These are phyloP conservation scores for Pythium myriotylum DNA, from an alignment of 352 stramenopile genomes.

Conservation along the genomic window DNA sequence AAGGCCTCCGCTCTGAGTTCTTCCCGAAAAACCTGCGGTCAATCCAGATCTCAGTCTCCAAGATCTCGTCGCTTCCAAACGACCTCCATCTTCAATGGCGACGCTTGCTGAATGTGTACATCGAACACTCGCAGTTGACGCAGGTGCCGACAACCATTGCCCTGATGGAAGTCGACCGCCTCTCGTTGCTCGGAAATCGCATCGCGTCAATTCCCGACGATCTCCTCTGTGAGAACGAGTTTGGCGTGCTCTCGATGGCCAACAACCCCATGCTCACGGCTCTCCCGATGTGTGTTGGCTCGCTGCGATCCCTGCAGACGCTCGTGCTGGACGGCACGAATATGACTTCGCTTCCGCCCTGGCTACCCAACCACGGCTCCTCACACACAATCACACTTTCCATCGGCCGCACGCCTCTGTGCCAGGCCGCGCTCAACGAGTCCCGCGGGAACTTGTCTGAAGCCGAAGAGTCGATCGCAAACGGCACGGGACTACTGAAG, in stretches of 20 bases:
- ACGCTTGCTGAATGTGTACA: conserved; percentile 13
- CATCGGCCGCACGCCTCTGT: conserved; percentile 11
- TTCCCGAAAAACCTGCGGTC: conserved; percentile 13
- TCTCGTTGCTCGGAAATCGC: conserved; percentile 20
- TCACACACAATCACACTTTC: background rate
- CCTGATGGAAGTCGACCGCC: background rate
- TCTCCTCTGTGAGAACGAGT: conserved; percentile 1
- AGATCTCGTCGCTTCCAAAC: conserved; percentile 7
- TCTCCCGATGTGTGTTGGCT: conserved; percentile 7
- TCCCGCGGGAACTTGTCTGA: background rate
- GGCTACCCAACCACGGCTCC: conserved; percentile 5
- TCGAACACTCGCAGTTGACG: conserved; percentile 17
- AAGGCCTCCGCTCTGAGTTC: background rate
- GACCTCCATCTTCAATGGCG: conserved; percentile 14
- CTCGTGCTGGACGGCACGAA: conserved; percentile 17
- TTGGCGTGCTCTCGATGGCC: conserved; percentile 18
- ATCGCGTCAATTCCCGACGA: conserved; percentile 5
- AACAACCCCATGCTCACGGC: conserved; percentile 5
- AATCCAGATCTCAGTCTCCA: conserved; percentile 14
- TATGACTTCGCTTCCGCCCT: conserved; percentile 6
- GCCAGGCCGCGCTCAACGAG: background rate
- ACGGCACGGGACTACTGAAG: background rate
- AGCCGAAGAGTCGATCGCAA: background rate
- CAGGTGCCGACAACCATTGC: conserved; percentile 5
- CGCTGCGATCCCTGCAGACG: background rate